Conservation (phyloP, 2,329 filamentous ascomycete species). For the Talaromyces sp. region DNA sequence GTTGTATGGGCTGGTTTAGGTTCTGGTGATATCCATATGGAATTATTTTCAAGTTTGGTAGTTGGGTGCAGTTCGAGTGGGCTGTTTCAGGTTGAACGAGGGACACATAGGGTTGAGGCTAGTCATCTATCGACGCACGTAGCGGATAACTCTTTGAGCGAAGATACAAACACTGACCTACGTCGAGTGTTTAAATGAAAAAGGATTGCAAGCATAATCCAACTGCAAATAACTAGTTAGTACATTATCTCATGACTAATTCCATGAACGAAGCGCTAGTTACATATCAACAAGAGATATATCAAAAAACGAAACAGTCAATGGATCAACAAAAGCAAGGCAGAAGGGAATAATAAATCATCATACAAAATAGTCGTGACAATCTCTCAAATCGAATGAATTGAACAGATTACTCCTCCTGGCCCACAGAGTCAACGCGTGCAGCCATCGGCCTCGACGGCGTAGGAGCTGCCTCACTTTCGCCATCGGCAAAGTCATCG, state of each 20-base stretch:
- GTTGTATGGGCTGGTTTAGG: too few species aligned
- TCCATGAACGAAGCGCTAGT: not conserved
- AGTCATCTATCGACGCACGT: too few species aligned
- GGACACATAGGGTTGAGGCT: too few species aligned
- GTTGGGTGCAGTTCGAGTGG: too few species aligned
- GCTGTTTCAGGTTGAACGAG: too few species aligned
- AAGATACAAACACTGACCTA: too few species aligned
- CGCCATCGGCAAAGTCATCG: constrained; percentile 1
- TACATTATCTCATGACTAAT: not conserved
- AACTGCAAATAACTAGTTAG: too few species aligned
- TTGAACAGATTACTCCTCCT: not conserved
- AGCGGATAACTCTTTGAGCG: too few species aligned
- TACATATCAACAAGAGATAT: not conserved
- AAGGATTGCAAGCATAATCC: too few species aligned
- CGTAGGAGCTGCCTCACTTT: constrained; percentile 1
- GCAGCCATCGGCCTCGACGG: constrained; percentile 1
- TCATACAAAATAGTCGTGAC: not conserved
- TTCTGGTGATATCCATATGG: too few species aligned
- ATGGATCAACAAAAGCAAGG: not conserved
- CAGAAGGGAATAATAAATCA: not conserved
- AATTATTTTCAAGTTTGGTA: too few species aligned
- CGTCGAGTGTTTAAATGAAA: too few species aligned
- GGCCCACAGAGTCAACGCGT: not conserved
- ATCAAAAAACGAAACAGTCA: not conserved
- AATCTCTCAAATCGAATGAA: not conserved